These are phyloP conservation scores for Phaseolus lunatus DNA, from an alignment of 306 rosid species.

Conservation along the genomic window DNA sequence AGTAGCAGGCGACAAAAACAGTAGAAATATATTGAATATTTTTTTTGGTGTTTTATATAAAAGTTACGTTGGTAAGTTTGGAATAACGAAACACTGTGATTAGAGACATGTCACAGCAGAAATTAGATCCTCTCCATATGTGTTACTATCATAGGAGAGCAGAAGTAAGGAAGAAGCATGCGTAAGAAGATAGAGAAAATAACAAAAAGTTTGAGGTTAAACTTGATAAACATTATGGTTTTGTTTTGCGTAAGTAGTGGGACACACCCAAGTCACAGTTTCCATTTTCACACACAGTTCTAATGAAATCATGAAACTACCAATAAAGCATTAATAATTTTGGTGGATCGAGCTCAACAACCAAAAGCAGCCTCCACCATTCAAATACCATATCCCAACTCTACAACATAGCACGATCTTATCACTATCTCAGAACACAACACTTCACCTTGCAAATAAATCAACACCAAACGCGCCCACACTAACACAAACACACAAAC, in stretches of 20 bases:
- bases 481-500: background rate
- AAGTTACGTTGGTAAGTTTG: background rate
- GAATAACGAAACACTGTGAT: background rate
- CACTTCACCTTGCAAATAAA: conserved; percentile 6
- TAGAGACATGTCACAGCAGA: background rate
- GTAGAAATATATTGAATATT: background rate
- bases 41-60: background rate
- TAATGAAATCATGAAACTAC: background rate
- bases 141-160: background rate
- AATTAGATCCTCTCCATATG: background rate
- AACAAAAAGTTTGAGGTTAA: conserved; percentile 5
- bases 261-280: background rate
- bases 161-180: background rate
- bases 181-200: background rate
- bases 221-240: background rate
- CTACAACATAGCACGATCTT: conserved; percentile 34
- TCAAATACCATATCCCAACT: conserved; percentile 40
- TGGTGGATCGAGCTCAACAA: background rate
- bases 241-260: conserved; percentile 35
- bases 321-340: background rate
- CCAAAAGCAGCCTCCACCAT: conserved; percentile 50
- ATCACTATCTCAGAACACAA: conserved; percentile 38
- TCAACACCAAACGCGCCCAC: conserved; percentile 11
- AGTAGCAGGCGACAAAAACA: background rate
- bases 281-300: background rate